Evolutionary conservation across 2,329 filamentous ascomycete species (phyloP), one percentile per base, ranked within the genome.

Genomic region (Helicocarpus griseus): DNA sequence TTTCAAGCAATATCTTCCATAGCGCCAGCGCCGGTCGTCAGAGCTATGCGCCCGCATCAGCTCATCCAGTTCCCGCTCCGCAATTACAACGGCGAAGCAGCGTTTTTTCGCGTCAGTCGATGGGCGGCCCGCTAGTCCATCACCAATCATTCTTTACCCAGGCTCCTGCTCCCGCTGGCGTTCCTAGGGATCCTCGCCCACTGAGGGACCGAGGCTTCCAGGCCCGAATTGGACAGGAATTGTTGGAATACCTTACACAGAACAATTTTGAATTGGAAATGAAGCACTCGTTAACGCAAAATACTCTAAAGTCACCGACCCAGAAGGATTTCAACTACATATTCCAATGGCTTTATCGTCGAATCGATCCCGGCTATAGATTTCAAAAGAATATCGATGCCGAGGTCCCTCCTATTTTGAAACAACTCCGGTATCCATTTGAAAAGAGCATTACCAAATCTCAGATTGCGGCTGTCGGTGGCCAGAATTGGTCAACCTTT

Each of bases 311-410:
- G 62, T 95, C 88, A 40, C 94, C 93, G 0, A 98, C 91, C 0
- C 91, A 97, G 61, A 98, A 98, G 65, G 93, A 98, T 67, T 98
- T 98, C 73, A 93, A 94, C 63, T 86, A 81, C 69, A 95, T 98
- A 78, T 98, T 98, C 64, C 89, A 97, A 63, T 98, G 91, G 87
- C 76, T 98, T 3, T 98, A 98, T 69, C 88, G 89, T 63, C 86
- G 89, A 52, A 94, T 98, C 64, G 93, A 98, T 65, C 93, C 93
- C 0, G 87, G 85, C 60, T 94, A 97, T 67, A 83, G 85, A 33
- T 97, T 98, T 63, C 84, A 90, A 62, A 96, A 96, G 68, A 87
- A 85, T 48, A 95, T 97, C 62, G 93, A 97, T 66, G 86, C 91
- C 51, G 94, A 98, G 66, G 90, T 97, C 0, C 90, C 91, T 11